Base-by-base conservation (phyloP, 2,329 filamentous ascomycete species). In the Leptoxyphium fumago region DNA sequence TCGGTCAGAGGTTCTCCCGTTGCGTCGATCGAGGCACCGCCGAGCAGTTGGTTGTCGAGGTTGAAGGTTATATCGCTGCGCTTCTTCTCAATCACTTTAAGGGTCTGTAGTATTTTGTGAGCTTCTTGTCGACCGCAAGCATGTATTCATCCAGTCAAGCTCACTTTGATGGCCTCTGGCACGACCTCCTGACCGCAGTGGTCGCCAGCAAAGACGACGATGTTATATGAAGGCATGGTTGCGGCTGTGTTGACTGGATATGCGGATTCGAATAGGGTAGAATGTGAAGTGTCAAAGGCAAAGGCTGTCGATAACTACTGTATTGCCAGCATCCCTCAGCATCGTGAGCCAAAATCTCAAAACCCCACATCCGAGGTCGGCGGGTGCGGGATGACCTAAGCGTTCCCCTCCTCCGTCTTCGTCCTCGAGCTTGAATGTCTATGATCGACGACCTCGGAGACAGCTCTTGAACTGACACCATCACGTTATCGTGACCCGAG, bases 11-110 rank as follows among this genome's bases (percentile, higher is more conserved):
- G 80, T 28, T 69, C 74, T 55, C 85, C 84, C 58, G 78, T 78
- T 14, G 78, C 79, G 59, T 95, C 80, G 65, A 96, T 95, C 40
- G 88, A 95, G 63, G 94, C 89, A 58, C 91, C 89, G 58, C 91
- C 88, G 46, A 98, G 76, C 45, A 93, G 73, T 62, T 95, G 86
- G 45, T 94, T 78, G 61, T 94, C 77, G 56, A 95, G 82, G 62
- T 91, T 86, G 70, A 96, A 94, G 57, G 81, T 81, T 62, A 82
- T 73, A 52, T 79, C 75, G 45, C 80, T 74, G 60, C 77, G 80
- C 54, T 71, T 68, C 55, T 80, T 74, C 69, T 94, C 83, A 46
- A 96, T 70, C 4, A 82, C 73, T 61, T 81, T 82, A 60, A 96
- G 75, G 52, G 91, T 69, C 84, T 93, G 57, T 29, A 39, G 29